Evolutionary conservation across 345 rosid genomes (phyloP).

Genomic region (Sisymbrium altissimum): DNA sequence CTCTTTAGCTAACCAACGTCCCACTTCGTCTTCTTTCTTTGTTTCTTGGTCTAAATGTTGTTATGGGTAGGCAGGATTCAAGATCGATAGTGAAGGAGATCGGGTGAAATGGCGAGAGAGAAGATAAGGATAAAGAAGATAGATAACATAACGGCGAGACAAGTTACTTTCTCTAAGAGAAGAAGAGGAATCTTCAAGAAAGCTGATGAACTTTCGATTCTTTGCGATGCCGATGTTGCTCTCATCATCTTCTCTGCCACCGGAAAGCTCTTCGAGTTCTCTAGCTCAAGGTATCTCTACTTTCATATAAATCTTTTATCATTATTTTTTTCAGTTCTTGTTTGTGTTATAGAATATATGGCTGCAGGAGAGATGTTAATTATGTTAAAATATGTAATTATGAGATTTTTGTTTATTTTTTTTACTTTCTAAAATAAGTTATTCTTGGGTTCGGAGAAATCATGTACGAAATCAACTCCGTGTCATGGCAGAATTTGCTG

Average conservation of each 20-base stretch:
- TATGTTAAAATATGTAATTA: background rate
- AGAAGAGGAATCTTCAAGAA: conserved; percentile 66
- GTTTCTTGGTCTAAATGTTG: background rate
- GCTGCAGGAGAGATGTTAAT: background rate
- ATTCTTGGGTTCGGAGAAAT: background rate
- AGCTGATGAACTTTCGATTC: conserved; percentile 66
- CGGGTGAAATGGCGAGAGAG: conserved; percentile 49
- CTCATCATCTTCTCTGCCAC: conserved; percentile 61
- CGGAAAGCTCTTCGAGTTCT: conserved; percentile 61
- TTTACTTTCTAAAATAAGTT: background rate
- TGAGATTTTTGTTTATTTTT: background rate
- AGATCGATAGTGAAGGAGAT: conserved; percentile 10
- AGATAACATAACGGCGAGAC: conserved; percentile 59
- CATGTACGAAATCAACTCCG: background rate
- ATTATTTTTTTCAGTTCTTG: background rate
- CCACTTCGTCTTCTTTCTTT: background rate
- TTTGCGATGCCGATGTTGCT: conserved; percentile 71
- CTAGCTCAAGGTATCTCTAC: conserved; percentile 48
- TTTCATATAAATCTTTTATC: background rate
- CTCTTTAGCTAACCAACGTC: background rate
- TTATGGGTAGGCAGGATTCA: conserved; percentile 10
- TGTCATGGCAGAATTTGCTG: background rate
- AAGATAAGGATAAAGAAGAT: conserved; percentile 67
- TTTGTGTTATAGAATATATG: background rate
- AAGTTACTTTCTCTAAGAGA: conserved; percentile 67